Conservation (phyloP, 164 flowering plant genomes). For the Liriodendron chinense region DNA sequence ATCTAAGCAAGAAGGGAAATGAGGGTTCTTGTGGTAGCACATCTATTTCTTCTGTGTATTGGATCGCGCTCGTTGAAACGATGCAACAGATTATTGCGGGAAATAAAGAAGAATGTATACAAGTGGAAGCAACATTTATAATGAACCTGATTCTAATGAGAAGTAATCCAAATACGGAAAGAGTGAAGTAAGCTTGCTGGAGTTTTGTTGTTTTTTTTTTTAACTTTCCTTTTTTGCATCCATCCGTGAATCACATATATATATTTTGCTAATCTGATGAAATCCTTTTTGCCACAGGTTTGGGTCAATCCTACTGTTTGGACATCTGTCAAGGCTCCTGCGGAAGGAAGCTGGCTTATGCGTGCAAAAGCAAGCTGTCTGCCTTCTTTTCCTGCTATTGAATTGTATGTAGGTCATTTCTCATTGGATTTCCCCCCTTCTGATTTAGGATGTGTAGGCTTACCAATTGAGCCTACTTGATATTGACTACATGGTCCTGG, state of each 20-base stretch:
- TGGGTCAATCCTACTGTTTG: conserved; percentile 42
- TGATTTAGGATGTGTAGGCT: not conserved
- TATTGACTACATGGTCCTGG: not conserved
- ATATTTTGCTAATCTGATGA: conserved; percentile 1
- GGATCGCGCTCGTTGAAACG: conserved; percentile 55
- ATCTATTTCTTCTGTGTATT: conserved; percentile 28
- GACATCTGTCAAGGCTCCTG: conserved; percentile 47
- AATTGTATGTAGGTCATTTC: conserved; percentile 55
- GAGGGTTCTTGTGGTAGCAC: not conserved
- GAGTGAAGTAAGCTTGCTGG: conserved; percentile 54
- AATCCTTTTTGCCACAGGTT: conserved; percentile 50
- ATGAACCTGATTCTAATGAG: conserved; percentile 74
- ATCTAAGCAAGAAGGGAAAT: conserved; percentile 10
- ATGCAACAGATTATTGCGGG: conserved; percentile 45
- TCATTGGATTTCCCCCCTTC: not conserved
- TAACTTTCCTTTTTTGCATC: not conserved
- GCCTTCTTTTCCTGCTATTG: conserved; percentile 64
- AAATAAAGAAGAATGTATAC: conserved; percentile 40
- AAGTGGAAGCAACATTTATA: conserved; percentile 64
- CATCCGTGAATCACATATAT: not conserved
- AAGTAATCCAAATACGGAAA: conserved; percentile 54
- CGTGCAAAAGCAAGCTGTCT: conserved; percentile 67
- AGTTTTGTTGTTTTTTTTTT: not conserved
- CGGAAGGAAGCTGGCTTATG: conserved; percentile 57
- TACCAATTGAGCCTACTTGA: not conserved